Percentiles rank a stretch among this genome's conserved stretches.
Evolutionary conservation across 768 basidiomycete species (phyloP).

Genomic region (Pholiota conissans): DNA sequence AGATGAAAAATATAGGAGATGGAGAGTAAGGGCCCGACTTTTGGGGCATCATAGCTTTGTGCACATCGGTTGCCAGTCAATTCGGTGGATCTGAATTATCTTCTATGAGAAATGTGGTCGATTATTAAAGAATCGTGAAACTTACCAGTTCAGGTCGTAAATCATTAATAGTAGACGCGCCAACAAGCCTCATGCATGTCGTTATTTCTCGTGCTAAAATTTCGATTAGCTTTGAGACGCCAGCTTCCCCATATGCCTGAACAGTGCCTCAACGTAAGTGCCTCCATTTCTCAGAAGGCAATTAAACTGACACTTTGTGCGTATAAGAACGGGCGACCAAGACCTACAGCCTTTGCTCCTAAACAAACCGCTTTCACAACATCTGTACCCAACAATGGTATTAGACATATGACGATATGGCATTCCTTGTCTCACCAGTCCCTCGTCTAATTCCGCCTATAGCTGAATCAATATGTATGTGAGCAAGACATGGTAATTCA

Average conservation of each 20-base stretch:
- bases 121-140: background rate
- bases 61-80: slow-evolving; percentile 54
- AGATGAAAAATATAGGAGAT: too few species aligned
- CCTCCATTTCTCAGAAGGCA: background rate
- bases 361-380: slow-evolving; percentile 89
- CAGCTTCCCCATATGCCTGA: slow-evolving; percentile 75
- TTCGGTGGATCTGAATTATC: slow-evolving; percentile 50
- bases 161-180: slow-evolving; percentile 63
- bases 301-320: slow-evolving; percentile 67
- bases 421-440: slow-evolving; percentile 49
- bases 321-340: slow-evolving; percentile 86
- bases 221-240: slow-evolving; percentile 62
- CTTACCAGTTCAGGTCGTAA: slow-evolving; percentile 74
- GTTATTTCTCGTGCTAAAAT: slow-evolving; percentile 80
- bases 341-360: slow-evolving; percentile 83
- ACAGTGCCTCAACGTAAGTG: too few species aligned
- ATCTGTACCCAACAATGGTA: slow-evolving; percentile 40
- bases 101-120: background rate
- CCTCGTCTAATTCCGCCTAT: slow-evolving; percentile 69
- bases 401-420: background rate
- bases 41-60: slow-evolving; percentile 36
- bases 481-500: background rate
- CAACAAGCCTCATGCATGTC: slow-evolving; percentile 74
- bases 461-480: slow-evolving; percentile 1
- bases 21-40: too few species aligned